Evolutionary conservation across 768 basidiomycete species (phyloP).

Genomic region (Naganishia randhawae): DNA sequence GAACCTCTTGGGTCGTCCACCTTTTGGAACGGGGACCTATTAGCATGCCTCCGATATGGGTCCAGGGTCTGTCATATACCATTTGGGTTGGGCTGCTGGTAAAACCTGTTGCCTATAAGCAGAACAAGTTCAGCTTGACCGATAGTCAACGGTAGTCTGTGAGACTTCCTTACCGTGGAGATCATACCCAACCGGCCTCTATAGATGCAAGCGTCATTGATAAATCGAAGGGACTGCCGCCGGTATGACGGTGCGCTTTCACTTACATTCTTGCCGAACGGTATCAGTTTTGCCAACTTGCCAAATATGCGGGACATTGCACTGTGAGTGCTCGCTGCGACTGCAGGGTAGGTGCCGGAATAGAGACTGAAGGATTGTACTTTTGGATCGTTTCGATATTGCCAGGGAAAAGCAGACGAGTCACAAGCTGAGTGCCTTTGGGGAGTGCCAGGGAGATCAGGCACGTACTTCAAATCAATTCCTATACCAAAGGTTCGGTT

Average conservation of each 20-base stretch:
- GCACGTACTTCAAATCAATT: background rate
- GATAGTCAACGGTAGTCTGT: background rate
- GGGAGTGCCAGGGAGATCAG: no score
- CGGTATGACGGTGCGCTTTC: background rate
- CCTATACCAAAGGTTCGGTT: background rate
- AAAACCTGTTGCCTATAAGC: conserved; percentile 23
- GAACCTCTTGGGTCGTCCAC: conserved; percentile 24
- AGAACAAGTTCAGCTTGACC: background rate
- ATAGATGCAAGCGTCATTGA: background rate
- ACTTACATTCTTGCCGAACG: conserved; percentile 21
- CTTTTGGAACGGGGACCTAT: background rate
- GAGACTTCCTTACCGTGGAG: background rate
- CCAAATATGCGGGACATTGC: conserved; percentile 22
- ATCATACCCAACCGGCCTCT: conserved; percentile 27
- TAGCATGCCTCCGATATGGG: no score
- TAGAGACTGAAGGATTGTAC: background rate
- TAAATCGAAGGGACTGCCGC: background rate
- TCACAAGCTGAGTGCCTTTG: no score
- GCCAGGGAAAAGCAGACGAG: no score
- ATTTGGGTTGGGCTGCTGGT: conserved; percentile 23
- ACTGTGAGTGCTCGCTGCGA: background rate
- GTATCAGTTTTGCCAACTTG: conserved; percentile 23
- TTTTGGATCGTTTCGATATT: background rate
- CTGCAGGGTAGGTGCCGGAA: background rate
- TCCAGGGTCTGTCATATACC: background rate